Conservation (phyloP, 305 asterid genomes). For the Fraxinus xanthoxyloides region DNA sequence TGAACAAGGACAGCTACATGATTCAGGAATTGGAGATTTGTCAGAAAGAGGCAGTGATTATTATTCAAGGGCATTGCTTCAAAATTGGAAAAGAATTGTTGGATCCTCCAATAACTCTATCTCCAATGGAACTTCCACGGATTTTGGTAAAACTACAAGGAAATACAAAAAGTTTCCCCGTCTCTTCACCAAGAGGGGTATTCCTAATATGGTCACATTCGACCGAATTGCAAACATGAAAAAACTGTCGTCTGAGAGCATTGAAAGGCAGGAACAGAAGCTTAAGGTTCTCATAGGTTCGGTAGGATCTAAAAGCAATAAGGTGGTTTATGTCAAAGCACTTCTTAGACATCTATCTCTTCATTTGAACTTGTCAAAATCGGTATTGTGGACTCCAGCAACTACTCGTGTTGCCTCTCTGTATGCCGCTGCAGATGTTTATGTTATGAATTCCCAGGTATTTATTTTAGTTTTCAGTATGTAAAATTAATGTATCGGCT, state of each 20-base stretch:
- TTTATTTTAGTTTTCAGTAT: background rate
- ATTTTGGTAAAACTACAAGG: background rate
- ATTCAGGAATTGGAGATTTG: conserved; percentile 31
- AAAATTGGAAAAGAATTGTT: conserved; percentile 25
- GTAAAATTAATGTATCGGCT: background rate
- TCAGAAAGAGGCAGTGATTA: conserved; percentile 43
- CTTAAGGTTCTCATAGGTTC: conserved; percentile 87
- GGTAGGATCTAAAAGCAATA: conserved; percentile 92
- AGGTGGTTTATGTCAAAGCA: conserved; percentile 67
- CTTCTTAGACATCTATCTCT: conserved; percentile 64
- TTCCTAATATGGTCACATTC: conserved; percentile 14
- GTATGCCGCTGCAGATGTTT: conserved; percentile 93
- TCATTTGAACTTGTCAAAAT: conserved; percentile 60
- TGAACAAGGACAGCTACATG: conserved; percentile 38
- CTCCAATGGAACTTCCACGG: conserved; percentile 17
- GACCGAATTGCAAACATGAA: conserved; percentile 32
- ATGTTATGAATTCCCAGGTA: conserved; percentile 98
- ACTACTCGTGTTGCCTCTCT: conserved; percentile 92
- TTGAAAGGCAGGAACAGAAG: conserved; percentile 34
- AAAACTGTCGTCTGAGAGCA: conserved; percentile 34
- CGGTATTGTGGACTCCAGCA: conserved; percentile 95
- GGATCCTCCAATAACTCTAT: conserved; percentile 24
- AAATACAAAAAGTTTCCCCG: conserved; percentile 20
- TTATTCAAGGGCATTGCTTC: conserved; percentile 54
- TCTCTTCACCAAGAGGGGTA: conserved; percentile 16